Evolutionary conservation across 2,329 filamentous ascomycete genomes (phyloP), one percentile per base, ranked within the genome.

Genomic region (Endothia cerciana): DNA sequence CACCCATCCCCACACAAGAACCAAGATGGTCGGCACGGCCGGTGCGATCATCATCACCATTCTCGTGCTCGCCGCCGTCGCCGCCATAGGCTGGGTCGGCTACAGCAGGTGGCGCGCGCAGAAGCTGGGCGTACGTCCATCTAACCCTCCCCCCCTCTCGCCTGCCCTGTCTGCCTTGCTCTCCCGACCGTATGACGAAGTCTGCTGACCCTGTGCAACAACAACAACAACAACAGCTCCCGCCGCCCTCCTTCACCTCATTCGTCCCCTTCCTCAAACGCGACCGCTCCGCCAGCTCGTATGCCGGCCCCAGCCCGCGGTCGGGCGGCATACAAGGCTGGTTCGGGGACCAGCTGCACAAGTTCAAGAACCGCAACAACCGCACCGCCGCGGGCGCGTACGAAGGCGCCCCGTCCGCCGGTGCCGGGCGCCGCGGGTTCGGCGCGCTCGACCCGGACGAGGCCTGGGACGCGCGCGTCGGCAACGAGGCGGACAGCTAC

Each of bases 391-490:
- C 85, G 1, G 91, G 91, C 70, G 89, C 89, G 57, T 93, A 93
- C 80, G 91, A 93, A 71, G 81, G 79, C 7, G 76, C 77, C 53
- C 78, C 76, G 66, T 77, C 76, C 47, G 77, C 76, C 63, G 73
- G 72, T 25, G 69, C 76, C 41, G 79, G 81, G 64, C 81, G 83
- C 63, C 78, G 85, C 63, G 87, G 87, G 28, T 89, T 91, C 75
- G 87, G 89, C 1, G 82, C 88, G 4, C 83, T 93, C 56, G 92
- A 95, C 73, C 91, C 91, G 1, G 92, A 96, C 74, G 91, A 94
- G 73, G 91, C 92, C 1, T 97, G 93, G 93, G 92, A 95, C 78
- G 79, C 91, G 69, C 83, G 91, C 67, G 91, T 96, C 4, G 91
- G 91, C 65, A 83, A 88, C 71, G 91, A 94, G 76, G 87, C 89